Base-by-base conservation (phyloP, 192 early-diverging fungal genomes). In the Coemansia aciculifera region DNA sequence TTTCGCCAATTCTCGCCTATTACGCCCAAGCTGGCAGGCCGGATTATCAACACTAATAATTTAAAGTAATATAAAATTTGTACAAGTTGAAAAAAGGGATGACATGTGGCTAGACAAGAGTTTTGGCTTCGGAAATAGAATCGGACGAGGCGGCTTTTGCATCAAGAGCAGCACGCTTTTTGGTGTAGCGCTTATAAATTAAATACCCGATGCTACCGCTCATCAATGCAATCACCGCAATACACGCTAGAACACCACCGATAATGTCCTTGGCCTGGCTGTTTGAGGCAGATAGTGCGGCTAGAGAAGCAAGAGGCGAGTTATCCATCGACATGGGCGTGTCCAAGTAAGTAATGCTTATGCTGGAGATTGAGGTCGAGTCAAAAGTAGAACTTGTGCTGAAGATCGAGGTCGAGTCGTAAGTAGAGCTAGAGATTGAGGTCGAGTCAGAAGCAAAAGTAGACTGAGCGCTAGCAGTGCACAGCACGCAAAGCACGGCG, bases 1-100 rank as follows among this genome's bases (percentile, higher is more conserved):
- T 66, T 85, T 10, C 57, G 66, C 10, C 31, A 38, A 0, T 66
- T 64, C 17, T 67, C 64, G 19, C 63, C 71, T 7, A 44, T 73
- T 10, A 59, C 56, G 8, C 70, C 60, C 7, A 42, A 48, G 21
- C 44, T 52, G 10, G 19, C 48, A 34, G 31, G 34, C 19, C 36
- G 51, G 13, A 54, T 36, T 23, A 52, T 66, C 49, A 31, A 66
- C 24, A 36, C 17, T 13, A 23, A 23, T 46, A 29, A 15, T 21
- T 31, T 11, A 34, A 27, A 17, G 21, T 32, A 49, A 3, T 10
- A 31, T 13, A 48, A n/a, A 34, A 42, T 54, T 31, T 24, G 19
- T 51, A 21, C 21, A 24, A 13, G 15, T 17, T 17, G n/a, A 51
- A 51, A 10, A 51, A 19, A 5, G 15, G 2, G 8, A 49, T 2